Evolutionary conservation across 768 basidiomycete genomes (phyloP).

Genomic region (Lactifluus piperatus): DNA sequence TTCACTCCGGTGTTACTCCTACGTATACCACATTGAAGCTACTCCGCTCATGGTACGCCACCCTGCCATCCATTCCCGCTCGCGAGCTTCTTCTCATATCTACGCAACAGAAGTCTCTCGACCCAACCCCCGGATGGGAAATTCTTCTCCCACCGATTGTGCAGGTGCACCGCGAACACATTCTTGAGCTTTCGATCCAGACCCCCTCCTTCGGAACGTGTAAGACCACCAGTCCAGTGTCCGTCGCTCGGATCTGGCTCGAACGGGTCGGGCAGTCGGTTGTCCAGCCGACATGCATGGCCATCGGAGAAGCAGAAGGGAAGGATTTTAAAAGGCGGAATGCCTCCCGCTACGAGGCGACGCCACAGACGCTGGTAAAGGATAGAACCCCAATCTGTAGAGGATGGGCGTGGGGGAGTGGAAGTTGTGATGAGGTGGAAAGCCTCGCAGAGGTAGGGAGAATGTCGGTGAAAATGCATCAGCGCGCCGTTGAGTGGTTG

Average conservation of each 20-base stretch:
- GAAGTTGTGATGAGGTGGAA: constrained; percentile 73
- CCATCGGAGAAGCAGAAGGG: constrained; percentile 96
- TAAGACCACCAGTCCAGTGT: constrained; percentile 61
- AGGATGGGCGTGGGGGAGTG: constrained; percentile 59
- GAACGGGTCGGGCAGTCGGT: constrained; percentile 91
- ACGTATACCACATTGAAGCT: background rate
- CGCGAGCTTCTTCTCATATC: constrained; percentile 40
- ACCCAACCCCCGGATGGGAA: constrained; percentile 87
- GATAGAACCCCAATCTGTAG: constrained; percentile 90
- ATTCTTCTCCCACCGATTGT: constrained; percentile 91
- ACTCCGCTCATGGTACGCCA: background rate
- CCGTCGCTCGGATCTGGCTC: constrained; percentile 34
- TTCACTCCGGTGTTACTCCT: background rate
- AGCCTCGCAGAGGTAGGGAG: constrained; percentile 95
- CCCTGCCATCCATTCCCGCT: background rate
- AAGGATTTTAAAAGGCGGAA: constrained; percentile 84
- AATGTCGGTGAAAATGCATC: constrained; percentile 86
- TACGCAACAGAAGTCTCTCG: constrained; percentile 59
- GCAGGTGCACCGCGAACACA: constrained; percentile 85
- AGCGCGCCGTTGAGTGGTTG: constrained; percentile 75
- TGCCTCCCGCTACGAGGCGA: constrained; percentile 57
- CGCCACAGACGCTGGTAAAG: constrained; percentile 92
- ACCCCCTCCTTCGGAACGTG: constrained; percentile 50
- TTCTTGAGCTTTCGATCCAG: constrained; percentile 54
- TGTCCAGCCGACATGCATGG: constrained; percentile 85